Percentiles rank a stretch among this genome's conserved stretches.
These are phyloP conservation scores for Aspergillus persii DNA, from an alignment of 2,329 filamentous ascomycete species.

Conservation along the genomic window DNA sequence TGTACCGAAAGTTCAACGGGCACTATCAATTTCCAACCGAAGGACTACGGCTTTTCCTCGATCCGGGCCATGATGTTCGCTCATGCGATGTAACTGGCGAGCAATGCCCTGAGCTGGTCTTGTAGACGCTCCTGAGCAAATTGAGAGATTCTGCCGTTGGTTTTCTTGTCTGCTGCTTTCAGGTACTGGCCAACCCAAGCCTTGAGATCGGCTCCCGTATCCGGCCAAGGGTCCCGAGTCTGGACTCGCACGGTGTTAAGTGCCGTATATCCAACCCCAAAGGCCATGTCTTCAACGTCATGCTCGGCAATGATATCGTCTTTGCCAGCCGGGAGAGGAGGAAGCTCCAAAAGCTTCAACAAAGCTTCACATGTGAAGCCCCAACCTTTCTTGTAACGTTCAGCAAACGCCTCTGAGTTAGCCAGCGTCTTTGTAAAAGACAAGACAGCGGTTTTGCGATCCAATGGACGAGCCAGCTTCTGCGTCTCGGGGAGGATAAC, in stretches of 20 bases:
- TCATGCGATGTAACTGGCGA: conserved; percentile 49
- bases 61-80: neutral
- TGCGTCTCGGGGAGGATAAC: conserved; percentile 88
- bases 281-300: conserved; percentile 91
- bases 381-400: conserved; percentile 86
- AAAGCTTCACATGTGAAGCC: conserved; percentile 84
- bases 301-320: conserved; percentile 80
- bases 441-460: conserved; percentile 90
- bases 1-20: neutral
- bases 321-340: conserved; percentile 68
- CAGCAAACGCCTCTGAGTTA: conserved; percentile 78
- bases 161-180: conserved; percentile 71
- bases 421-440: conserved; percentile 90
- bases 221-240: conserved; percentile 76
- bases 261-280: conserved; percentile 90
- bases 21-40: too few relatives aligned
- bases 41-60: neutral
- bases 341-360: conserved; percentile 83
- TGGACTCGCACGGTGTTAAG: conserved; percentile 83
- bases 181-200: conserved; percentile 80
- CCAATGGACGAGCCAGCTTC: conserved; percentile 79
- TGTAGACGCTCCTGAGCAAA: conserved; percentile 72
- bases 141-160: conserved; percentile 66
- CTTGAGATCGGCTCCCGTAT: conserved; percentile 74
- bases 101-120: conserved; percentile 53